These are phyloP conservation scores for Fraxinus paxiana DNA, from an alignment of 305 asterid genomes.

Conservation along the genomic window DNA sequence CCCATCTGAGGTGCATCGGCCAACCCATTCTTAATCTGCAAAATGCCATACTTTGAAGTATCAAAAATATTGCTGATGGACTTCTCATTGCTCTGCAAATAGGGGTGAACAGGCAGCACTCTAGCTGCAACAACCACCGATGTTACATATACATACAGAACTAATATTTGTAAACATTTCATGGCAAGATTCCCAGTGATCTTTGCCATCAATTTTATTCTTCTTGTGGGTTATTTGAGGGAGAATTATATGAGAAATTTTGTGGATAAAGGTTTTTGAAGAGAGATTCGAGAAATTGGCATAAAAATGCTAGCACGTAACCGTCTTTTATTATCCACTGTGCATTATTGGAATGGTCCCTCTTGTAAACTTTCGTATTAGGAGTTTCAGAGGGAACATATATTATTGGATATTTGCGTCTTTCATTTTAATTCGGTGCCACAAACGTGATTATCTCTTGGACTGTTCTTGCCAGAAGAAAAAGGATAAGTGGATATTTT, in stretches of 20 bases:
- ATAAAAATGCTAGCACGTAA: not conserved
- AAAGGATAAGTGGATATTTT: not conserved
- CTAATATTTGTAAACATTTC: slow-evolving; percentile 25
- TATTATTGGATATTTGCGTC: slow-evolving; percentile 15
- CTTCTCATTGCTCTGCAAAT: slow-evolving; percentile 35
- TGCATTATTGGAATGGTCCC: slow-evolving; percentile 25
- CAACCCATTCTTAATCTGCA: slow-evolving; percentile 78
- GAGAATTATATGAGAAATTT: not conserved
- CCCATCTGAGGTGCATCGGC: slow-evolving; percentile 95
- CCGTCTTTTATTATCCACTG: not conserved
- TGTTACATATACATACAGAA: slow-evolving; percentile 32
- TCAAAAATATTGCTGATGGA: slow-evolving; percentile 53
- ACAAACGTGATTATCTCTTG: not conserved
- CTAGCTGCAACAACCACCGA: slow-evolving; percentile 35
- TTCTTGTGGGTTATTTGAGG: not conserved
- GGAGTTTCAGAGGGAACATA: not conserved
- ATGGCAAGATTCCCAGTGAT: slow-evolving; percentile 17
- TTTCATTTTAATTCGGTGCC: slow-evolving; percentile 15
- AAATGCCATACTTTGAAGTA: slow-evolving; percentile 79
- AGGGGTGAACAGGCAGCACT: slow-evolving; percentile 58
- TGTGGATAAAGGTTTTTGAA: not conserved
- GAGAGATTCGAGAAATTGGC: not conserved
- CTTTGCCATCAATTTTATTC: slow-evolving; percentile 30
- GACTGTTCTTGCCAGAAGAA: not conserved
- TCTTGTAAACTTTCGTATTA: not conserved